Base-by-base conservation (phyloP, 805 yeast genomes). In the Cephaloascus albidus region DNA sequence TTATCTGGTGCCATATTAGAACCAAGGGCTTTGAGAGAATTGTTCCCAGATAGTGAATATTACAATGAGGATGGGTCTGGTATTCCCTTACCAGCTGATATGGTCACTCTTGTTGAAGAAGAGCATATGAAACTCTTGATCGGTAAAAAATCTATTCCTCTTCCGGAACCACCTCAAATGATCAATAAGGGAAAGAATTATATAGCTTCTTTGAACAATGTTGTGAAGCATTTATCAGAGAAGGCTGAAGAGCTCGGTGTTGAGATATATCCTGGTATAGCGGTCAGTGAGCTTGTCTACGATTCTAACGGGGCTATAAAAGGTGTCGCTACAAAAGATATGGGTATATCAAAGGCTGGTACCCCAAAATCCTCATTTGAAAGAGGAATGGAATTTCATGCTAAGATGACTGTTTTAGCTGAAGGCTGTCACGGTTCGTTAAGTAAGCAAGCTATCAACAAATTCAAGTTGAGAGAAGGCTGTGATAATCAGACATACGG, bases 391-490 rank as follows among this genome's bases (percentile, higher is more conserved):
- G 97, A 87, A 60, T 93, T 93, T 60, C 93, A 82, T 49, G 86
- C 98, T 3, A 76, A 93, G 50, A 69, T 81, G 43, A 89, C 97
- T 0, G 83, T 93, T 15, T 70, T 93, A 26, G 96, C 96, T 4
- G 98, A 93, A 63, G 98, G 98, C n/a, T 93, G 98, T 56, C 97
- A 89, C 60, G 98, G 98, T 0, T 88, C 96, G 1, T 65, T 93
- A 39, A 70, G 89, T 10, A 90, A 93, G 56, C 75, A 83, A 54
- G 81, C 77, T 0, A 81, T 90, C 39, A 64, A 71, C 39, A 76
- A 80, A 50, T 90, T 63, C 60, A 68, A 79, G 34, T 63, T 93
- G 43, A 75, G 97, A 42, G 68, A 72, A 37, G 73, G 75, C 26
- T 67, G 71, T 38, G 70, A 75, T 38, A 80, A 80, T 16, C 98